Conservation (phyloP, 805 yeast genomes). For the Pichia manshurica region DNA sequence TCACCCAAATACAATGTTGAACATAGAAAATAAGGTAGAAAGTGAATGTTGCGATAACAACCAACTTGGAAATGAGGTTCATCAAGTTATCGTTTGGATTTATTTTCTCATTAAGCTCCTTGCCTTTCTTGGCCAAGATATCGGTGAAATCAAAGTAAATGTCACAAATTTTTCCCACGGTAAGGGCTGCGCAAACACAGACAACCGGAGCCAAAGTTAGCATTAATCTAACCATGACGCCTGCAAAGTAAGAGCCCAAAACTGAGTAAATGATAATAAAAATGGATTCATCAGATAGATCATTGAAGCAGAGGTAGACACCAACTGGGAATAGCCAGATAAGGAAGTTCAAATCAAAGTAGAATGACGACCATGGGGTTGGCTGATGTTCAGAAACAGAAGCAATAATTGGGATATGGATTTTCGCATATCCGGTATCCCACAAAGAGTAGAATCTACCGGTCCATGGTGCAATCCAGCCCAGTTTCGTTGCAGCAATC, state of each 20-base stretch:
- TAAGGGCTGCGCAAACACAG: constrained; percentile 88
- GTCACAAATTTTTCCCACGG: constrained; percentile 79
- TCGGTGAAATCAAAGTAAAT: constrained; percentile 61
- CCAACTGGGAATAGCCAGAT: constrained; percentile 99
- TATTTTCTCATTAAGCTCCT: constrained; percentile 21
- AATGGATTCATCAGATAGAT: constrained; percentile 84
- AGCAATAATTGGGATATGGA: constrained; percentile 97
- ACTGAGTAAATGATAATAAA: constrained; percentile 89
- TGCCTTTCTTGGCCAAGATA: constrained; percentile 11
- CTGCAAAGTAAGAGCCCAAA: constrained; percentile 95
- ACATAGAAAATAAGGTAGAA: constrained; percentile 79
- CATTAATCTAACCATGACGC: constrained; percentile 98
- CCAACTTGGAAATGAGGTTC: constrained; percentile 44
- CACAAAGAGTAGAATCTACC: constrained; percentile 97
- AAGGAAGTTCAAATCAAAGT: constrained; percentile 86
- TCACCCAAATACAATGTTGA: constrained; percentile 95
- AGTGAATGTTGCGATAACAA: constrained; percentile 62
- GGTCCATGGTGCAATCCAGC: constrained; percentile 98
- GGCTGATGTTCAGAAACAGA: constrained; percentile 99
- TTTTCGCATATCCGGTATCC: constrained; percentile 97
- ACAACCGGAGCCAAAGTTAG: constrained; percentile 93
- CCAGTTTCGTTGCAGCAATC: constrained; percentile 76
- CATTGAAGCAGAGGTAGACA: constrained; percentile 83
- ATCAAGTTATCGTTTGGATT: constrained; percentile 23
- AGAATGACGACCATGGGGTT: constrained; percentile 99